Base-by-base conservation (phyloP, 257 asterid species). In the Schizonepeta tenuifolia region DNA sequence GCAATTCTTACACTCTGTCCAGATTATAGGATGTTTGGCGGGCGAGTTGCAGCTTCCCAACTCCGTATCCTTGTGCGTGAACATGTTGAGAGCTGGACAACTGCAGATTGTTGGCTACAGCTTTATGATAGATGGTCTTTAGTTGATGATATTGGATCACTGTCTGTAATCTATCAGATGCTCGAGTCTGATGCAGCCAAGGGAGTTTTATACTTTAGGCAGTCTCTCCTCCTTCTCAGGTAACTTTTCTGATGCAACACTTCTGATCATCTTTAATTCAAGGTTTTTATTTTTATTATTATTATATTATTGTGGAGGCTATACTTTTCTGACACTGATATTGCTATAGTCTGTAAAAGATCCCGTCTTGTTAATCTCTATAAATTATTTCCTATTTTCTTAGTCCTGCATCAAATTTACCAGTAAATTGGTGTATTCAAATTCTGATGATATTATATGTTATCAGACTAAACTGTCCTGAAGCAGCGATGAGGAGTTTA, bases 41-140 rank as follows among this genome's bases (percentile, higher is more conserved):
- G 97, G 49, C 83, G 96, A 67, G 98, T 90, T 58, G 88, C 89
- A 14, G 98, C 96, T 43, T 80, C 87, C 35, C 98, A 95, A 77
- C 88, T 95, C 11, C 94, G 96, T 20, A 81, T 81, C 14, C 99
- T 95, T 56, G 96, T 95, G 17, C 88, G 88, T 0, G 99, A 92
- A 75, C 98, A 95, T 80, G 96, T 92, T 4, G 99, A 92, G 70
- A 85, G 79, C 73, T 92, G 97, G 99, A 95, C 99, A 28, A 86
- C 96, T 6, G 99, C 99, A 0, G 99, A 95, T 75, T 95, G 96
- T 80, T 95, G 99, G 98, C 83, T 92, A 79, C 98, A 90, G 81
- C 85, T 95, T 50, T 95, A 95, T 49, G 99, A 95, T 78, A 84
- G 86, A 70, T 92, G 99, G 99, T 95, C 99, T 21, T 85, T 86